Conservation (phyloP, 164 flowering plant species). For the Stephania cephalantha region DNA sequence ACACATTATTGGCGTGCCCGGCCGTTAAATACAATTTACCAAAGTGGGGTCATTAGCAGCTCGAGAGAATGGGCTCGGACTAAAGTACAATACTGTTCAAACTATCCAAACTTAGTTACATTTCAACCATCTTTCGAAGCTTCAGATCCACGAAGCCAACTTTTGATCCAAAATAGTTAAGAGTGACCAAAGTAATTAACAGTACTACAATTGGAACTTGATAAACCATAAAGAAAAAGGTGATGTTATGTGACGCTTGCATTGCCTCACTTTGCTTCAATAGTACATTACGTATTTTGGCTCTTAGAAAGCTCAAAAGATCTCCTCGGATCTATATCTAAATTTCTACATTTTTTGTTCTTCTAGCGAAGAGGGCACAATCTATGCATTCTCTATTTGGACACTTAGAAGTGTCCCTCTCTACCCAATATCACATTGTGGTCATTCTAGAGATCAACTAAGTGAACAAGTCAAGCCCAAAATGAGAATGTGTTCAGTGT, state of each 20-base stretch:
- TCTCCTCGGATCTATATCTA: conserved; percentile 40
- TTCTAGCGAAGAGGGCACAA: conserved; percentile 10
- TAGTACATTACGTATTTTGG: conserved; percentile 39
- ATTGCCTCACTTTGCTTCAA: conserved; percentile 25
- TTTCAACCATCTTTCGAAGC: background rate
- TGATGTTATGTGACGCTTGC: conserved; percentile 6
- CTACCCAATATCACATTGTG: conserved; percentile 2
- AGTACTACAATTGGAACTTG: no score
- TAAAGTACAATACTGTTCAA: no score
- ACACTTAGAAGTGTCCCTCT: conserved; percentile 2
- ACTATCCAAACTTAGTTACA: background rate
- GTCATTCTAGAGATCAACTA: conserved; percentile 17
- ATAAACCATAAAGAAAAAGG: background rate
- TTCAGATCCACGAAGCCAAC: background rate
- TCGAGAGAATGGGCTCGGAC: background rate
- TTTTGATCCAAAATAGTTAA: background rate
- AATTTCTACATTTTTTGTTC: conserved; percentile 19
- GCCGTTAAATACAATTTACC: background rate
- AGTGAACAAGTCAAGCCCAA: conserved; percentile 32
- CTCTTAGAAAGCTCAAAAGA: conserved; percentile 36
- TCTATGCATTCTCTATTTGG: background rate
- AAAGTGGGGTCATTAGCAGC: background rate
- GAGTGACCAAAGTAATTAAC: background rate
- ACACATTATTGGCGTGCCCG: no score
- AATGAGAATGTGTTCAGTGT: conserved; percentile 23